Conservation (phyloP, 176 grass and related monocot genomes). For the Leersia perrieri region DNA sequence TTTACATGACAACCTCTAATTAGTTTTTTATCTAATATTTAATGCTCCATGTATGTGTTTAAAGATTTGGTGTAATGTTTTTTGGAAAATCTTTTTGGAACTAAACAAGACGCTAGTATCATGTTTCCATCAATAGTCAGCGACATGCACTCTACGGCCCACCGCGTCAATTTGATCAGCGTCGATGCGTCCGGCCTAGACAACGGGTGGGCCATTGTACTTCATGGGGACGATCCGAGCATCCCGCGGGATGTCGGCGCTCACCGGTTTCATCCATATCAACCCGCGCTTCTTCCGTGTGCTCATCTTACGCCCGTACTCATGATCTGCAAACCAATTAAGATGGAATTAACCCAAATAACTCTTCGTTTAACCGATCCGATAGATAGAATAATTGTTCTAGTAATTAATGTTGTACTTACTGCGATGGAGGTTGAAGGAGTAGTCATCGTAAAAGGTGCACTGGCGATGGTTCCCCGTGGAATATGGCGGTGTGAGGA, state of each 20-base stretch:
- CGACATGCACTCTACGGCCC: background rate
- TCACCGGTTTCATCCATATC: slow-evolving; percentile 48
- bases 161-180: background rate
- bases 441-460: slow-evolving; percentile 36
- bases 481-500: slow-evolving; percentile 33
- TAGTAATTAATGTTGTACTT: no score
- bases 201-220: slow-evolving; percentile 44
- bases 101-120: no score
- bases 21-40: no score
- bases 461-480: background rate
- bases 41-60: no score
- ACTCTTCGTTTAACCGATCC: no score
- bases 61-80: no score
- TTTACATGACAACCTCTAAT: no score
- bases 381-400: no score
- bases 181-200: background rate
- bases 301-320: background rate
- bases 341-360: no score
- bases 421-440: background rate
- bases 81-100: no score
- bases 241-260: slow-evolving; percentile 12
- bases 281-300: background rate
- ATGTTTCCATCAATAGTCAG: background rate
- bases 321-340: background rate
- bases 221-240: slow-evolving; percentile 38